phyloP scores from a whole-genome alignment of 73 alveolate genomes.

The Halteria grandinella region DNA sequence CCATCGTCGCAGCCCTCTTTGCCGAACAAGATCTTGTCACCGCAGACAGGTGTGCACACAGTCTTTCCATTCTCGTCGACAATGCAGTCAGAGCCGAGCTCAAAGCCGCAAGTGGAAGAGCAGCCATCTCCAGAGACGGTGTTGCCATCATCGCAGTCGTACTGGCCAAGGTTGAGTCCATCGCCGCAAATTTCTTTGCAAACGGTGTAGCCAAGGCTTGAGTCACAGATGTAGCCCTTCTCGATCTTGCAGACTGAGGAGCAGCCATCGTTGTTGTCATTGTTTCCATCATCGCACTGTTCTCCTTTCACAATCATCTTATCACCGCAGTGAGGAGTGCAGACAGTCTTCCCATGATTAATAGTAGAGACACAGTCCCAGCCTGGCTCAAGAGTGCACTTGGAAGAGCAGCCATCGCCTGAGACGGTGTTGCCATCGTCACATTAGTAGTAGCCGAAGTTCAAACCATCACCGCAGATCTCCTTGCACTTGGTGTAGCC shows the following conservation, averaged over 20 bases:
- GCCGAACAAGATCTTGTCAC: not conserved
- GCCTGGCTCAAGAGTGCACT: slow-evolving; percentile 61
- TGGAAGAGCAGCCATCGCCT: slow-evolving; percentile 59
- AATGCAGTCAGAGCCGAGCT: slow-evolving; percentile 70
- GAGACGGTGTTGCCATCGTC: slow-evolving; percentile 54
- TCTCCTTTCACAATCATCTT: slow-evolving; percentile 1
- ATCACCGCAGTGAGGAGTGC: slow-evolving; percentile 37
- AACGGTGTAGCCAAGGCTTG: slow-evolving; percentile 30
- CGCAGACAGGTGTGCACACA: not conserved
- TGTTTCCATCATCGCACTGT: slow-evolving; percentile 75
- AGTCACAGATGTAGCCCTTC: slow-evolving; percentile 36
- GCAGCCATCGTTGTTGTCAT: slow-evolving; percentile 66
- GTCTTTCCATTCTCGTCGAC: too few relatives aligned
- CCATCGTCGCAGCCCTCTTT: not conserved
- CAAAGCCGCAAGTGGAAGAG: slow-evolving; percentile 54
- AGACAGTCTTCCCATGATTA: too few relatives aligned
- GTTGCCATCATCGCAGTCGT: slow-evolving; percentile 77
- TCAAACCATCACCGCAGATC: slow-evolving; percentile 34
- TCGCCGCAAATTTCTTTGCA: slow-evolving; percentile 70
- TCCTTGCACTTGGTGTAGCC: slow-evolving; percentile 7
- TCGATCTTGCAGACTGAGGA: slow-evolving; percentile 58
- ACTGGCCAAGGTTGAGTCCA: slow-evolving; percentile 43
- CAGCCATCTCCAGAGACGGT: slow-evolving; percentile 66
- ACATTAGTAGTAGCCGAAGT: slow-evolving; percentile 40
- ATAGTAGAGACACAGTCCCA: slow-evolving; percentile 47